Base-by-base conservation (phyloP, 2,329 filamentous ascomycete genomes). In the Coniella lustricola region DNA sequence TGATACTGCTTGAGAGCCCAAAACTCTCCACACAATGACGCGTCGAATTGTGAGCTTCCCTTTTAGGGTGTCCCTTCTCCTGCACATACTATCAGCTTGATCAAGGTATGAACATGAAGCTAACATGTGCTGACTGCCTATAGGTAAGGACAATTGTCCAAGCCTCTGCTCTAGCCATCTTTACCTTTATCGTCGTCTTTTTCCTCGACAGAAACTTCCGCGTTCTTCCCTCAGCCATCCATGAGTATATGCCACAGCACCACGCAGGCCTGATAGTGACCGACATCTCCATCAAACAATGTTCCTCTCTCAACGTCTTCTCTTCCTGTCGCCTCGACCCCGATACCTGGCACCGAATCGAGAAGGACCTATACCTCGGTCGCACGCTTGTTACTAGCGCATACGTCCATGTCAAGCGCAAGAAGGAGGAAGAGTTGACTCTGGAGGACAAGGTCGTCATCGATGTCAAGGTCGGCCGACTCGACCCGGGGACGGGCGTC, bases 171-270 rank as follows among this genome's bases (percentile, higher is more conserved):
- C 74, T 89, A 49, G 73, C 79, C 48, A 64, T 78, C 56, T 71
- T 89, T 60, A 79, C 85, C 57, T 72, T 91, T 57, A 62, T 90
- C 59, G 68, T 91, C 59, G 68, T 90, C 56, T 82, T 91, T 66
- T 77, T 95, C 65, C 82, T 95, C 71, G 90, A 96, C 69, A 87
- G 84, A 62, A 87, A 85, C 64, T 95, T 93, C 71, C 80, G 87
- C 57, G 85, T 96, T 51, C 81, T 96, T 32, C 90, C 90, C 36
- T 82, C 83, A 60, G 80, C 85, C 52, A 85, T 96, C 57, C 90
- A 96, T 73, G 85, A 82, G 64, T 87, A 91, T 66, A 81, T 95
- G 60, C 90, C 90, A 21, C 79, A 82, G 53, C 90, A 95, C 67
- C 87, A 94, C 62, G 80, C 87, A 37, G 90, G 90, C 55, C 77